Evolutionary conservation across 192 early-diverging fungal genomes (phyloP).

Genomic region (Rhizoclosmatium sp.): DNA sequence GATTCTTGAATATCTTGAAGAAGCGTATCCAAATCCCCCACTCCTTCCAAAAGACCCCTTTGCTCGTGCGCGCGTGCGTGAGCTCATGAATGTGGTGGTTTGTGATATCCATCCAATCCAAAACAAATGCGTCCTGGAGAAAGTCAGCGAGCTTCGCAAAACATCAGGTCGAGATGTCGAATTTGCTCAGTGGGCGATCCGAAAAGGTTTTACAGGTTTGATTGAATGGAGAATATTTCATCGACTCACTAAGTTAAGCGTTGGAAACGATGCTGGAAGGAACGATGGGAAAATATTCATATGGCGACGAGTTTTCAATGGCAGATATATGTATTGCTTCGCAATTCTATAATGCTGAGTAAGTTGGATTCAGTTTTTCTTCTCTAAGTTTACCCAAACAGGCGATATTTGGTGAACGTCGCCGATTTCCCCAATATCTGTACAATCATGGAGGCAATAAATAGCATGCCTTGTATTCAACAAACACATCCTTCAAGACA

Average conservation of each 20-base stretch:
- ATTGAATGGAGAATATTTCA: not conserved
- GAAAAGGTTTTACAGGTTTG: constrained; percentile 1
- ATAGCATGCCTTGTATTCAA: constrained; percentile 70
- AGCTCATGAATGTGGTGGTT: not conserved
- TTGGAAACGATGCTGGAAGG: constrained; percentile 72
- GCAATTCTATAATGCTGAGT: constrained; percentile 78
- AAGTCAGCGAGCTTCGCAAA: not conserved
- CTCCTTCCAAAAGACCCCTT: constrained; percentile 12
- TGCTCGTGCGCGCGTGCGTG: constrained; percentile 2
- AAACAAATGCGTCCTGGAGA: not conserved
- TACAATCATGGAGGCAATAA: constrained; percentile 63
- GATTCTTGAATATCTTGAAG: constrained; percentile 26
- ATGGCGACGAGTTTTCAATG: constrained; percentile 82
- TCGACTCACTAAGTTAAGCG: constrained; percentile 21
- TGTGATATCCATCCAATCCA: constrained; percentile 24
- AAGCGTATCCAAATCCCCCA: not conserved
- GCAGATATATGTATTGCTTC: constrained; percentile 85
- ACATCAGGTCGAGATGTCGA: not conserved
- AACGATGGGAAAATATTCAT: constrained; percentile 75
- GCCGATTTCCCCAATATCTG: constrained; percentile 70
- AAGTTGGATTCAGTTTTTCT: not conserved
- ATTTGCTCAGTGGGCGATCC: constrained; percentile 14
- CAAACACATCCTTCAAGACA: constrained; percentile 48
- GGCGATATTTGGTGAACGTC: constrained; percentile 78
- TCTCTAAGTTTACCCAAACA: too few relatives aligned